phyloP scores from a whole-genome alignment of 1,139 yeast species.

The Trichomonascaceae sp. region DNA sequence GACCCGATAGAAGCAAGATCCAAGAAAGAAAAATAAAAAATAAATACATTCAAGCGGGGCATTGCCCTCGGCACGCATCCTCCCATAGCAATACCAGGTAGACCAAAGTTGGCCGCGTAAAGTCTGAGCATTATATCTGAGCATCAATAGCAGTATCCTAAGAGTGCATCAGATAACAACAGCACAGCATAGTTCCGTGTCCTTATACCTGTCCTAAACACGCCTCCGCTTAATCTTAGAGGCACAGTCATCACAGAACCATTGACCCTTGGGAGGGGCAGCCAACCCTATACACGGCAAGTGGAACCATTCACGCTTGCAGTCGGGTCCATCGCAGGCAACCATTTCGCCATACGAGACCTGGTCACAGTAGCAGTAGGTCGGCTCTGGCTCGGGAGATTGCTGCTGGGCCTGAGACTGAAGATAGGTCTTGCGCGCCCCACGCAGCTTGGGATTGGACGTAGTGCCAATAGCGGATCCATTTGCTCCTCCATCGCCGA shows the following conservation, averaged over 20 bases:
- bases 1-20: too few species aligned
- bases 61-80: too few species aligned
- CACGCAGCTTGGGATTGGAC: not conserved
- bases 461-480: too few species aligned
- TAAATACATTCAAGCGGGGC: too few species aligned
- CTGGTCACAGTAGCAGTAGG: conserved; percentile 92
- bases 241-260: conserved; percentile 91
- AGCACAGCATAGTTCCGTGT: too few species aligned
- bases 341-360: conserved; percentile 98
- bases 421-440: conserved; percentile 4
- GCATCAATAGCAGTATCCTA: too few species aligned
- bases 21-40: too few species aligned
- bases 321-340: conserved; percentile 91
- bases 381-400: conserved; percentile 42
- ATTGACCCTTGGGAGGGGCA: conserved; percentile 87
- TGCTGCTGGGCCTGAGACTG: conserved; percentile 2
- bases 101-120: too few species aligned
- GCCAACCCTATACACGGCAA: conserved; percentile 87
- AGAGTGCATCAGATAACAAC: too few species aligned
- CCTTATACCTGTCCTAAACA: not conserved
- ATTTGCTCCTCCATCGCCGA: too few species aligned
- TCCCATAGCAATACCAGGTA: too few species aligned
- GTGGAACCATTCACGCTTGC: conserved; percentile 95
- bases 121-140: too few species aligned
- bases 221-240: conserved; percentile 14